Percentiles rank a stretch among this genome's conserved stretches.
phyloP scores from a whole-genome alignment of 2,329 filamentous ascomycete genomes.

The Fonsecaea nubica region DNA sequence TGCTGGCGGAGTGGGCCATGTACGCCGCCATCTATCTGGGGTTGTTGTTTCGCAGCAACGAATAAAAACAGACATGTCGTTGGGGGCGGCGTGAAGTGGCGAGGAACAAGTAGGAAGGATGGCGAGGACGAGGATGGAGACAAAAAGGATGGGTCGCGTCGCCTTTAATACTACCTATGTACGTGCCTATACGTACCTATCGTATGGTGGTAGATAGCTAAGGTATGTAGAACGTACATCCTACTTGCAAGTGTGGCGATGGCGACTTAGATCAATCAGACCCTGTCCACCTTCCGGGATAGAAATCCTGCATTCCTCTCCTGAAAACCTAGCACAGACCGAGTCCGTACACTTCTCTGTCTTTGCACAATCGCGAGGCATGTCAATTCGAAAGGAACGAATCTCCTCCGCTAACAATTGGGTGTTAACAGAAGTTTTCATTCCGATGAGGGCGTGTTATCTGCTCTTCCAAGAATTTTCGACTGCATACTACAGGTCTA shows the following conservation, averaged over 20 bases:
- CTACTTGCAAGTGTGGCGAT: no score
- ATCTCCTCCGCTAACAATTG: neutral
- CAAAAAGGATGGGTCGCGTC: no score
- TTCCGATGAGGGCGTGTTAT: neutral
- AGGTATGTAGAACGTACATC: no score
- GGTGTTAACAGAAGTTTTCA: neutral
- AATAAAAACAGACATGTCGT: no score
- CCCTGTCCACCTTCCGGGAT: no score
- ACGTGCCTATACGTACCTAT: no score
- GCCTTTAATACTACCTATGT: no score
- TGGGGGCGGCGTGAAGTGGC: neutral
- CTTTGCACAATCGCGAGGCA: neutral
- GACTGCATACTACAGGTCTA: neutral
- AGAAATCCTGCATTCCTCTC: neutral
- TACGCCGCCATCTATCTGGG: conserved; percentile 48
- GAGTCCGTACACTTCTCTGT: neutral
- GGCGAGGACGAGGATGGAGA: no score
- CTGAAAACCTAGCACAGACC: neutral
- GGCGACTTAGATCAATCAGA: no score
- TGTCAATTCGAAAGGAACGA: neutral
- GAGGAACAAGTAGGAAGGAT: no score
- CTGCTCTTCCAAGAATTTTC: neutral
- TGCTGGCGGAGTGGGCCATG: conserved; percentile 48
- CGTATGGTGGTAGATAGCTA: no score
- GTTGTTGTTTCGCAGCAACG: conserved; percentile 39